phyloP scores from a whole-genome alignment of 106 monocot species.

The Cymbidium sinense region DNA sequence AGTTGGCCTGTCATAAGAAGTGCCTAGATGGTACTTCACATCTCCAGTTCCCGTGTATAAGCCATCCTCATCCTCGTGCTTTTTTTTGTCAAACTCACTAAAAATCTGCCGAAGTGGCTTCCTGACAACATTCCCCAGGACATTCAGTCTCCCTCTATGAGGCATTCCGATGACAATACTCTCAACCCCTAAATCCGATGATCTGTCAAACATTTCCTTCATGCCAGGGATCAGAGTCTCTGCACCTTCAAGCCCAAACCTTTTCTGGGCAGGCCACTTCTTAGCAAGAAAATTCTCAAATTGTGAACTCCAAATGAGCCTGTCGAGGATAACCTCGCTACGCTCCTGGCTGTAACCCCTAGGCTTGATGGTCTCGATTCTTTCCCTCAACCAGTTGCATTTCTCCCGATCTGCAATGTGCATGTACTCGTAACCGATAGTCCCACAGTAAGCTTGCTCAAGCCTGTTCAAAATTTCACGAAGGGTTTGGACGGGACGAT shows the following conservation, averaged over 20 bases:
- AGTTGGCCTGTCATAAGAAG: constrained; percentile 89
- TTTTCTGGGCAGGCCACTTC: constrained; percentile 79
- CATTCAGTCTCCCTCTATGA: constrained; percentile 89
- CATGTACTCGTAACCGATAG: constrained; percentile 95
- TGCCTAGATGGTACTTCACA: constrained; percentile 92
- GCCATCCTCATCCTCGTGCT: constrained; percentile 53
- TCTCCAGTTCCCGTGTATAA: constrained; percentile 94
- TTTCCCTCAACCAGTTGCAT: constrained; percentile 96
- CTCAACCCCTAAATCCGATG: constrained; percentile 78
- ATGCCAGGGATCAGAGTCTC: constrained; percentile 94
- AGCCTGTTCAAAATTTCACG: constrained; percentile 60
- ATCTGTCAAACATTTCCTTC: constrained; percentile 96
- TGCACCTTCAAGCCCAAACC: constrained; percentile 88
- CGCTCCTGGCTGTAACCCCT: constrained; percentile 43
- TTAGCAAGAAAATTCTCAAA: constrained; percentile 89
- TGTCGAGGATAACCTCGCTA: constrained; percentile 71
- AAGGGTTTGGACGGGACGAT: constrained; percentile 79
- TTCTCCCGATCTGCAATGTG: constrained; percentile 80
- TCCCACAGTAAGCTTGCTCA: constrained; percentile 87
- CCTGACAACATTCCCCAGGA: constrained; percentile 83
- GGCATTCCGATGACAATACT: constrained; percentile 91
- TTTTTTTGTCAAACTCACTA: constrained; percentile 73
- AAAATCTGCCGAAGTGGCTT: constrained; percentile 87
- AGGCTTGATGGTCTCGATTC: constrained; percentile 66
- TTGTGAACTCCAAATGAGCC: constrained; percentile 88